Base-by-base conservation (phyloP, 73 alveolate genomes). In the Breviolum minutum region DNA sequence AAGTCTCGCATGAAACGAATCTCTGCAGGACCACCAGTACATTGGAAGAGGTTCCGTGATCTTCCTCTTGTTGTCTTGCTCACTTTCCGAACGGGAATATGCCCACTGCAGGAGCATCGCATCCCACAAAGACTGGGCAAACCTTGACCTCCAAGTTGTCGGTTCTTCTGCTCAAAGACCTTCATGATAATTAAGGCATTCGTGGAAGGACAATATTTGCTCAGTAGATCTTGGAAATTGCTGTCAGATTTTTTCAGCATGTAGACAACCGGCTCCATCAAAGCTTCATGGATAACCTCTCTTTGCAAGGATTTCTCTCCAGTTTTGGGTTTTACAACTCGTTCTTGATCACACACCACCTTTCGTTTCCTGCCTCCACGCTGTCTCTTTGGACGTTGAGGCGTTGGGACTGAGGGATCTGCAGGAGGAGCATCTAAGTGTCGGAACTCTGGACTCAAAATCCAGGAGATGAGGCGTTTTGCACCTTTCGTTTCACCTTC, bases 151-250 rank as follows among this genome's bases (percentile, higher is more conserved):
- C 88, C 68, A 16, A 11, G 68, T 13, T 27, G 16, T n/a, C 48
- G 95, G 68, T 87, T 87, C 83, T 40, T 63, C 26, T 68, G 30
- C 48, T 88, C 95, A 32, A 88, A 88, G 95, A 60, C 79, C 95
- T 88, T 88, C 32, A 88, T 27, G 30, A 64, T 32, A 32, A 87
- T 64, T 66, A 87, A 29, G 68, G 80, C 95, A 60, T 70, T 63
- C 27, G 68, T 62, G 22, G 95, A 27, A 32, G 84, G 86, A 20
- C 86, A 88, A 61, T 61, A 29, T 29, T 48, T 88, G 85, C 95
- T 40, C 13, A 88, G 95, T 10, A 88, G 80, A 48, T 40, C 86
- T 73, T 87, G 95, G 68, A 27, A 87, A 62, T 63, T 63, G 7
- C 30, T 16, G 20, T 63, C 29, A 26, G 83, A 64, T 40, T 40